Evolutionary conservation across 202 grass and related monocot genomes (phyloP), one percentile per base, ranked within the genome.

Genomic region (Carex arenaria): DNA sequence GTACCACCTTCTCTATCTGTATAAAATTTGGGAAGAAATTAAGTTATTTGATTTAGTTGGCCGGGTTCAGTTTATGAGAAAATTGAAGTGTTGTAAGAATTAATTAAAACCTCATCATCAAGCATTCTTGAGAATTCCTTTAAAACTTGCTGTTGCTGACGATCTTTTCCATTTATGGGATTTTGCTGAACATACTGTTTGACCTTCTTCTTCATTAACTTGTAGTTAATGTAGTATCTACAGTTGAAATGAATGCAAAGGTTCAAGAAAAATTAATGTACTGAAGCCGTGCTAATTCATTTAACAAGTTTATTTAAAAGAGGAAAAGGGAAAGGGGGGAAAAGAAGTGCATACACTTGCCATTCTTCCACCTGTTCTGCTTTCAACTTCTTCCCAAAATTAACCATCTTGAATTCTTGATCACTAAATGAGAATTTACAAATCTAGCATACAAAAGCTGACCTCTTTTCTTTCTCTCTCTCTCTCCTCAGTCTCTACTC

Each of bases 171-270:
- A 43, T 81, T 85, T 64, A 61, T 38, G 64, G 86, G 84, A 10
- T 86, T 94, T 79, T 94, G 92, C 38, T 92, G 88, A 89, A 90
- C 88, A 34, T 94, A 97, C 80, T 91, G 90, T 84, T 93, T 97
- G 61, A 97, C 81, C 86, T 91, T 90, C 86, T 97, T 97, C 94
- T 97, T 97, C 94, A 97, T 91, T 84, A 90, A 87, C 67, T 97
- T 97, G 84, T 97, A 97, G 70, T 94, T 89, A 32, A 97, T 94
- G n/a, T 97, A 97, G 82, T 97, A 93, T 70, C 94, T 97, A 84
- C 9, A 87, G 40, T 65, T 47, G 53, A 31, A 82, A 72, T 4
- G 84, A 79, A 79, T 43, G 82, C 11, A 45, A 92, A 19, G 67
- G 43, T 55, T 0, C n/a, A 82, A 80, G 60, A 30, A 22, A 60